Conservation (phyloP, 176 grass and related monocot species). For the Hordeum marinum region DNA sequence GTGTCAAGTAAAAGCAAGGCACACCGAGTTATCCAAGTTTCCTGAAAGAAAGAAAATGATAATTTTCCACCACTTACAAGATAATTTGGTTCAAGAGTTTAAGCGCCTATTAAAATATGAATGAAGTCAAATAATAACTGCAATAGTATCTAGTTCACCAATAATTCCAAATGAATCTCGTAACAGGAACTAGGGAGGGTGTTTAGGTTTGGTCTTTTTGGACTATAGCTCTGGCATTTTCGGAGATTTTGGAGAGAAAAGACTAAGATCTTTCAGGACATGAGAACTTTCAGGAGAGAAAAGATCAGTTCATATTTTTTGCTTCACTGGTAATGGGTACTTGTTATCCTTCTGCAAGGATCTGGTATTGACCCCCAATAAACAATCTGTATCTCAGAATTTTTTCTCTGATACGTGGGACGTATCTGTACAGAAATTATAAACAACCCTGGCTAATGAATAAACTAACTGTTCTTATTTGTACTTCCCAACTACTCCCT, state of each 20-base stretch:
- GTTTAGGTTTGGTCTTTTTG: not conserved
- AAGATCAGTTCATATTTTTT: not conserved
- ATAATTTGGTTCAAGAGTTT: not conserved
- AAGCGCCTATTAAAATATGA: not conserved
- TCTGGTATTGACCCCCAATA: not conserved
- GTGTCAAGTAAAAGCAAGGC: slow-evolving; percentile 88
- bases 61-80: not conserved
- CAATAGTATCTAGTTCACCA: not conserved
- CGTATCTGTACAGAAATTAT: not conserved
- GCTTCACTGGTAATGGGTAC: not conserved
- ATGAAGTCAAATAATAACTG: not conserved
- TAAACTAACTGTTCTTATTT: not conserved
- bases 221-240: not conserved
- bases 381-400: not conserved
- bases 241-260: not conserved
- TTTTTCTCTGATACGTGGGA: not conserved
- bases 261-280: not conserved
- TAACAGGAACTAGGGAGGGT: not conserved
- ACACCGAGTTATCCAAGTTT: slow-evolving; percentile 61
- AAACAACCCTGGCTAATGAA: not conserved
- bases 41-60: slow-evolving; percentile 32
- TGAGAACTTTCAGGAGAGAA: not conserved
- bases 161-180: not conserved
- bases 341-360: not conserved
- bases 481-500: too few relatives aligned